Evolutionary conservation across 2,329 filamentous ascomycete genomes (phyloP).

Genomic region (Epichloe hybrida): DNA sequence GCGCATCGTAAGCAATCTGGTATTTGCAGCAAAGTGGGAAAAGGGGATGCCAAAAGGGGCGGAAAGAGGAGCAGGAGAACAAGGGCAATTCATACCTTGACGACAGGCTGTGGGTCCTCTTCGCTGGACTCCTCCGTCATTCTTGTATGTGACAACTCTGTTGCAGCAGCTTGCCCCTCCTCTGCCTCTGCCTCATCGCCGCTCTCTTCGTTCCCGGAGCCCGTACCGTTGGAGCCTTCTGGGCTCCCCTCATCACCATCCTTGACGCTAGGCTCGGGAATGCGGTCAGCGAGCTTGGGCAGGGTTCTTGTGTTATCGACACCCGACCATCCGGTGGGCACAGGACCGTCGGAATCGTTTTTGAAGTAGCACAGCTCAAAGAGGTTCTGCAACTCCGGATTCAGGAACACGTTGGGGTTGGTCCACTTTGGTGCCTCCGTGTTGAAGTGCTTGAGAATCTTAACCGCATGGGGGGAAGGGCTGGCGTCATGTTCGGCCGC

Average conservation of each 20-base stretch:
- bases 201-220: slow-evolving; percentile 37
- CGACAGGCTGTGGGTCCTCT: slow-evolving; percentile 27
- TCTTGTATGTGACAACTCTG: slow-evolving; percentile 28
- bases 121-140: slow-evolving; percentile 48
- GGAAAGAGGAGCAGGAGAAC: neutral
- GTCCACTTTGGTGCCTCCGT: slow-evolving; percentile 38
- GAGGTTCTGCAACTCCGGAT: slow-evolving; percentile 50
- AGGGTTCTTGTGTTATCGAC: slow-evolving; percentile 46
- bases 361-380: slow-evolving; percentile 64
- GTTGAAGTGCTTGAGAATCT: slow-evolving; percentile 34
- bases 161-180: slow-evolving; percentile 20
- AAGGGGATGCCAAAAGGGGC: neutral
- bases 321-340: slow-evolving; percentile 58
- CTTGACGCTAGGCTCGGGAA: slow-evolving; percentile 26
- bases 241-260: slow-evolving; percentile 36
- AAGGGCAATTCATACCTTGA: slow-evolving; percentile 12
- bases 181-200: slow-evolving; percentile 37
- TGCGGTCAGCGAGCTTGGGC: slow-evolving; percentile 35
- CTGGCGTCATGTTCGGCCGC: slow-evolving; percentile 13
- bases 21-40: neutral
- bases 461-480: slow-evolving; percentile 10
- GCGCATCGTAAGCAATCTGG: neutral
- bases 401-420: slow-evolving; percentile 42
- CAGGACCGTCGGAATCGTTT: slow-evolving; percentile 35
- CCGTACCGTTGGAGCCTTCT: slow-evolving; percentile 31